These are phyloP conservation scores for Aegilops speltoides DNA, from an alignment of 176 grass and related monocot species.

Conservation along the genomic window DNA sequence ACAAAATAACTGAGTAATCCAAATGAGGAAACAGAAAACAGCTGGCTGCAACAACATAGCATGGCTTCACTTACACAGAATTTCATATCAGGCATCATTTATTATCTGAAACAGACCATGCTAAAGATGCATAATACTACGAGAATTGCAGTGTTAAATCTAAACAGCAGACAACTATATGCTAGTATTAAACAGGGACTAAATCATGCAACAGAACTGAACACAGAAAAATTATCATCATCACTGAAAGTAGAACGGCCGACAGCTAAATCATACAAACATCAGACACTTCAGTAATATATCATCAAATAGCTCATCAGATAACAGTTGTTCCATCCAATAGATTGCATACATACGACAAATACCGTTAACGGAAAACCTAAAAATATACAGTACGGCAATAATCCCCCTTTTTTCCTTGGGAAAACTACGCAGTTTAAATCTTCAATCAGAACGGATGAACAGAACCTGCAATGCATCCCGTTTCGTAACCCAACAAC, in stretches of 20 bases:
- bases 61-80: background rate
- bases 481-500: background rate
- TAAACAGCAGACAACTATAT: background rate
- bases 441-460: background rate
- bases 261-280: background rate
- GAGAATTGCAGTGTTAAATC: background rate
- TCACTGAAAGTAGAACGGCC: background rate
- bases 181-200: too few relatives aligned
- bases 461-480: background rate
- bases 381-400: too few relatives aligned
- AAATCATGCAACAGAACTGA: background rate
- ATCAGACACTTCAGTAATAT: background rate
- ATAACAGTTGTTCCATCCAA: background rate
- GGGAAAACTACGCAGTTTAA: too few relatives aligned
- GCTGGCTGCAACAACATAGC: background rate
- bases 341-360: background rate
- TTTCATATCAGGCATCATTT: too few relatives aligned
- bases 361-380: background rate
- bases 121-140: background rate
- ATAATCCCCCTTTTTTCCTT: too few relatives aligned
- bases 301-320: background rate
- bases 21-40: background rate
- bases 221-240: background rate
- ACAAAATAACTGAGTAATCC: background rate
- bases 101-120: background rate